Base-by-base conservation (phyloP, 257 asterid species). In the Rubia yunnanensis region DNA sequence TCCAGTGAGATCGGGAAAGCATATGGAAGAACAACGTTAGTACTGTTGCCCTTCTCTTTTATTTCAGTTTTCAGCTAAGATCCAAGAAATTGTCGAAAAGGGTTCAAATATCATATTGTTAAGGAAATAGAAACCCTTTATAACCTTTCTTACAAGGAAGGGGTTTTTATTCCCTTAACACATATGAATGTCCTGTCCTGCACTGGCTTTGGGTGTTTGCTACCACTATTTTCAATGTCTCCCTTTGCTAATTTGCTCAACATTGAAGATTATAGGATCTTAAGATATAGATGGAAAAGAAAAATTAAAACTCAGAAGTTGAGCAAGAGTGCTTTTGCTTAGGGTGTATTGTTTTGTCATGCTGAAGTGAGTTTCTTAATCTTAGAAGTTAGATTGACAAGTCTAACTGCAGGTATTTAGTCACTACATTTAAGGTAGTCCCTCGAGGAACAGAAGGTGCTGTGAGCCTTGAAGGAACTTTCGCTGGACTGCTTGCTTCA, bases 381-480 rank as follows among this genome's bases (percentile, higher is more conserved):
- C 39, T 62, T n/a, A n/a, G n/a, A n/a, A n/a, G n/a, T n/a, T n/a
- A 34, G 7, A 48, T 10, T 53, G 30, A 54, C 28, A 31, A 32
- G 56, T 46, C 73, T 70, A 64, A 22, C n/a, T n/a, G 67, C 78
- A 92, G 97, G 59, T 92, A 92, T 69, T 82, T 89, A 39, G 91
- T 87, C 73, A 92, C 99, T n/a, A 80, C 97, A 7, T 90, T 92
- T 77, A 92, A 89, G 86, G 82, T 80, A 70, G 99, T 92, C 31
- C 97, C 99, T 1, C 73, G 95, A 79, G 97, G 99, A 65, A 88
- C 99, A 5, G 99, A 92, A 85, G 99, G 99, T 69, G 99, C 99
- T 13, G 86, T 92, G 64, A 92, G 97, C 72, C 67, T 84, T 58
- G 99, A 92, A 80, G 99, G 99, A 74, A 89, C 99, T 69, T 54